These are phyloP conservation scores for Nasturtium officinale DNA, from an alignment of 345 rosid species.

Conservation along the genomic window DNA sequence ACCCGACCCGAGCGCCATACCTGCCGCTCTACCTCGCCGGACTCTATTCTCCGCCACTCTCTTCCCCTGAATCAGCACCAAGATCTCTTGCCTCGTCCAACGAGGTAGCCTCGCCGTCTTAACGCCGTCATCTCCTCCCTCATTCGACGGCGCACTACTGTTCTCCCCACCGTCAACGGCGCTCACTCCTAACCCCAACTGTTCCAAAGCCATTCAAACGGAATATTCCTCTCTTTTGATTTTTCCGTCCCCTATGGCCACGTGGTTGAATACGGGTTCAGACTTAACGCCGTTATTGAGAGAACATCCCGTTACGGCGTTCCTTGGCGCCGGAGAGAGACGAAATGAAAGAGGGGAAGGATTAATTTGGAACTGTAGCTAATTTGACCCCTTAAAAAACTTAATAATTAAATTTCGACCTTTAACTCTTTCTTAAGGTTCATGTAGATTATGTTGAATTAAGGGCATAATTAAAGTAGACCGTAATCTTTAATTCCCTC, in stretches of 20 bases:
- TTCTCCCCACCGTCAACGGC: slow-evolving; percentile 52
- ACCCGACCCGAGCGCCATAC: too few species aligned
- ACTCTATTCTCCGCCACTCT: slow-evolving; percentile 87
- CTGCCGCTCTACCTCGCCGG: slow-evolving; percentile 58
- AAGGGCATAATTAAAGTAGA: slow-evolving; percentile 25
- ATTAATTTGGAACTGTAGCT: too few species aligned
- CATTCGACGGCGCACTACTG: slow-evolving; percentile 45
- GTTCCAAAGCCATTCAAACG: slow-evolving; percentile 58
- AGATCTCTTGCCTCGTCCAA: slow-evolving; percentile 97
- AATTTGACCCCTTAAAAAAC: slow-evolving; percentile 47
- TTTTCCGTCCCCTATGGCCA: not conserved
- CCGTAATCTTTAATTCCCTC: slow-evolving; percentile 12
- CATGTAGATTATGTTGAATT: slow-evolving; percentile 31
- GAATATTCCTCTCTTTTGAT: not conserved
- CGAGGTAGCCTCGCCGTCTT: slow-evolving; percentile 86
- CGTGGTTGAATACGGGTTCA: slow-evolving; percentile 25
- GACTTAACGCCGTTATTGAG: slow-evolving; percentile 53
- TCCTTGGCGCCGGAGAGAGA: slow-evolving; percentile 32
- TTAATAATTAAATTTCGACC: slow-evolving; percentile 41
- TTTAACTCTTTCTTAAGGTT: slow-evolving; percentile 40
- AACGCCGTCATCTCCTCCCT: slow-evolving; percentile 61
- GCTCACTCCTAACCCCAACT: slow-evolving; percentile 47
- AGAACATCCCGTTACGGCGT: slow-evolving; percentile 56
- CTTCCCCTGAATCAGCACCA: slow-evolving; percentile 93
- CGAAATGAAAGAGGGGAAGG: slow-evolving; percentile 15